Percentiles rank a stretch among this genome's conserved stretches.
Evolutionary conservation across 2,329 filamentous ascomycete species (phyloP).

Genomic region (Cadophora sp.): DNA sequence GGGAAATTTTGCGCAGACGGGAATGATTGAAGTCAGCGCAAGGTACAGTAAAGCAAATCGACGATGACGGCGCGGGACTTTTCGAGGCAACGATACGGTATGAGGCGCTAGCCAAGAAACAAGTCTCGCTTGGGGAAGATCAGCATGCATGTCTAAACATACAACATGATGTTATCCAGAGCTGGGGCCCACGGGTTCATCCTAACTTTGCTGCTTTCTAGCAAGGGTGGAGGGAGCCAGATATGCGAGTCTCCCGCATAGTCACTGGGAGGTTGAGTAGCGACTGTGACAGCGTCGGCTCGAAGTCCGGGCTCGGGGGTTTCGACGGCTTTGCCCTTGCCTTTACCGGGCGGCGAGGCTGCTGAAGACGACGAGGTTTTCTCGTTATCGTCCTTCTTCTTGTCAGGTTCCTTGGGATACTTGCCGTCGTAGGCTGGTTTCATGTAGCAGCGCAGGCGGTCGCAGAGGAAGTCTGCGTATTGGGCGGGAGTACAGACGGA

Average conservation of each 20-base stretch:
- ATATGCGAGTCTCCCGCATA: not conserved
- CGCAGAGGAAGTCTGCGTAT: conserved; percentile 25
- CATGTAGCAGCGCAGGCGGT: conserved; percentile 23
- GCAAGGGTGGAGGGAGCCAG: not conserved
- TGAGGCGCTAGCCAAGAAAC: too few relatives aligned
- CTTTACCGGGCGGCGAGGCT: too few relatives aligned
- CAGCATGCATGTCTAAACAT: conserved; percentile 1
- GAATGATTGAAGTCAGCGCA: too few relatives aligned
- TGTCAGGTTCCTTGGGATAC: not conserved
- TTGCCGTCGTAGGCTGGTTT: not conserved
- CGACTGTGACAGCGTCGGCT: not conserved
- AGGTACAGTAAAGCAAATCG: too few relatives aligned
- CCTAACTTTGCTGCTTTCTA: not conserved
- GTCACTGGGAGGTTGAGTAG: not conserved
- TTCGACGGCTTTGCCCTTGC: too few relatives aligned
- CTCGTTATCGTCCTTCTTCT: not conserved
- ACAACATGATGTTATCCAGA: conserved; percentile 17
- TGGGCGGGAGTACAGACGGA: conserved; percentile 26
- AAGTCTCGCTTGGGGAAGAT: too few relatives aligned
- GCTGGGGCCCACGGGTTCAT: not conserved
- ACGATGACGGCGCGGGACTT: too few relatives aligned
- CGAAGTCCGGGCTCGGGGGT: not conserved
- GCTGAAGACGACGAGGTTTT: not conserved
- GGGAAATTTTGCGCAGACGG: too few relatives aligned
- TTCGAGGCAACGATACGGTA: too few relatives aligned